Conservation (phyloP, 371 early-diverging fungal genomes). For the Lichtheimia ramosa region DNA sequence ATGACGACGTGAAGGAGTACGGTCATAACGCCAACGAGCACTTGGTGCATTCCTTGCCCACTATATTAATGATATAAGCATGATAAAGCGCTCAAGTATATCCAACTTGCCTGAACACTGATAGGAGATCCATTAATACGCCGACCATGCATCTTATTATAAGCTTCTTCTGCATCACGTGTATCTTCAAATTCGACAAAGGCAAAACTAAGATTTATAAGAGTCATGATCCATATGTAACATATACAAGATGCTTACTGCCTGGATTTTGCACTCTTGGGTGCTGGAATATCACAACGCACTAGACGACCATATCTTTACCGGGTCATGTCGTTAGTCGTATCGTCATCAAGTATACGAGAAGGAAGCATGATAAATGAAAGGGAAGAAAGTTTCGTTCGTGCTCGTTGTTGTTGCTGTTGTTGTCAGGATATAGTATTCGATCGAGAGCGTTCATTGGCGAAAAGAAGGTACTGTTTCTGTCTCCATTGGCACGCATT, state of each 20-base stretch:
- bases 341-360: not conserved
- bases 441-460: not conserved
- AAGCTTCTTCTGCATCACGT: constrained; percentile 89
- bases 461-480: not conserved
- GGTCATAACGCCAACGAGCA: constrained; percentile 17
- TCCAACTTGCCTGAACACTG: constrained; percentile 66
- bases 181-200: constrained; percentile 92
- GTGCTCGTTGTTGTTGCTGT: not conserved
- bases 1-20: constrained; percentile 56
- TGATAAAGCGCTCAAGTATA: not conserved
- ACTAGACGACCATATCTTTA: constrained; percentile 78
- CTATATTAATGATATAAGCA: not conserved
- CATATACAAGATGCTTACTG: constrained; percentile 70
- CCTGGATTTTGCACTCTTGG: constrained; percentile 56
- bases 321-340: not conserved
- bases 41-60: not conserved
- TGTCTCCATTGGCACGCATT: not conserved
- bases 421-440: not conserved
- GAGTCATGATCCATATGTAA: no score
- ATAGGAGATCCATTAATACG: constrained; percentile 75
- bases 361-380: not conserved
- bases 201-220: constrained; percentile 62
- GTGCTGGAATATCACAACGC: constrained; percentile 86
- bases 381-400: not conserved
- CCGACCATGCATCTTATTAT: constrained; percentile 83